phyloP scores from a whole-genome alignment of 2,329 filamentous ascomycete species.

The Fusarium musae region DNA sequence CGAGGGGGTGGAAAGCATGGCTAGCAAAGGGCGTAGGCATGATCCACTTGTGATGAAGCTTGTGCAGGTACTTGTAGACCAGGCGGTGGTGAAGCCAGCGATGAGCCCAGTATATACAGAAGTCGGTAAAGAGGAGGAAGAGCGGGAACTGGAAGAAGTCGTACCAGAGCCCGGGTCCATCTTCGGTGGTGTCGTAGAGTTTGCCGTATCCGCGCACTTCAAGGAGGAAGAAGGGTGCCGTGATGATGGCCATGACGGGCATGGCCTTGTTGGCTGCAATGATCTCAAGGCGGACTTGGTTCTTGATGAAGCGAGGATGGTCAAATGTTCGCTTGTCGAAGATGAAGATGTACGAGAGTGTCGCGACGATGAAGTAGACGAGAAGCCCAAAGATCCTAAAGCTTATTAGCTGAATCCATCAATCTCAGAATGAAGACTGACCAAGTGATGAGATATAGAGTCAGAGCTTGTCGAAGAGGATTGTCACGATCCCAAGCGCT shows the following conservation, averaged over 20 bases:
- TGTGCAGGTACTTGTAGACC: conserved; percentile 88
- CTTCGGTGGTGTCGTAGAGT: conserved; percentile 82
- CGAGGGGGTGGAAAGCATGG: conserved; percentile 93
- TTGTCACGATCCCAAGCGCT: conserved; percentile 84
- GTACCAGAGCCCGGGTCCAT: conserved; percentile 83
- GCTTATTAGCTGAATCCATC: neutral
- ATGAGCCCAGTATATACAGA: conserved; percentile 92
- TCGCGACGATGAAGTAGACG: conserved; percentile 86
- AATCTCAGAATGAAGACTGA: conserved; percentile 55
- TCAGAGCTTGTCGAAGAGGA: conserved; percentile 76
- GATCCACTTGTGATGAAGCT: conserved; percentile 99
- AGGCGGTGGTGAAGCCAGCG: conserved; percentile 82
- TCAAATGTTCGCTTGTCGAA: conserved; percentile 91
- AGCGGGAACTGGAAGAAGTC: conserved; percentile 85
- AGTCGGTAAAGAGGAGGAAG: conserved; percentile 90
- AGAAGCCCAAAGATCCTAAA: conserved; percentile 84
- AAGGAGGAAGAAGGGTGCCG: conserved; percentile 80
- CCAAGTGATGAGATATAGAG: conserved; percentile 89
- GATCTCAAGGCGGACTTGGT: conserved; percentile 90
- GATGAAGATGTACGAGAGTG: conserved; percentile 85
- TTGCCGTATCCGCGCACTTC: conserved; percentile 88
- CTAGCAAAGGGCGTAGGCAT: conserved; percentile 95
- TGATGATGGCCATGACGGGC: conserved; percentile 85
- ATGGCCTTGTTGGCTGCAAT: conserved; percentile 79
- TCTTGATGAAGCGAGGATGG: conserved; percentile 95